Base-by-base conservation (phyloP, 441 rosid species). In the Erodium moschatum region DNA sequence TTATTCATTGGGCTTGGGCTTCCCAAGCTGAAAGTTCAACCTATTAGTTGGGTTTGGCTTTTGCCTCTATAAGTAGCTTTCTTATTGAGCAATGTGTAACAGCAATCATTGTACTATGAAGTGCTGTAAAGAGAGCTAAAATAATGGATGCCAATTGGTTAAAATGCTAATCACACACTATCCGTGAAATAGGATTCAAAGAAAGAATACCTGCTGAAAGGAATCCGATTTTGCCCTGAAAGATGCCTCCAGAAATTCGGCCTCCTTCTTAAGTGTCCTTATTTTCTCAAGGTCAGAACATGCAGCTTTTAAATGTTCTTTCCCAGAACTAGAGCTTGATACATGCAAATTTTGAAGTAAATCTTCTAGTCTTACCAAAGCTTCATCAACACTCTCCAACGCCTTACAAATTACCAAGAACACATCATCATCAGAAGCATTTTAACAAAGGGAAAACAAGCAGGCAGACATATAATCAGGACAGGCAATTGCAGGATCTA, bases 211-310 rank as follows among this genome's bases (percentile, higher is more conserved):
- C 96, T 82, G 90, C 80, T 79, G 86, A 70, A 92, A 80, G 70
- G 83, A 90, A 78, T 86, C 98, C 69, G 97, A 91, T 85, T 95
- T 95, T 69, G 95, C 97, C 75, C 96, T 85, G 81, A 90, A 90
- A 78, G 98, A 95, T 66, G 89, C 99, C 82, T 95, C 97, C 64
- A 95, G 86, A 86, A 95, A 95, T 72, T 89, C 97, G 71, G 99
- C 97, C 84, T 95, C 99, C 81, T 95, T 92, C 85, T 91, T 95
- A 16, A 95, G 97, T 85, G 89, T 95, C 82, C 99, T 85, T 74
- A 95, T 90, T 73, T 84, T 92, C 83, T 95, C 96, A 73, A 95
- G 96, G 86, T 95, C 97, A 77, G 95, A 89, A 81, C 97, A 91
- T 73, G 99, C 99, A 67, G 96, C 99, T 82, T 91, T 81, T 72